These are phyloP conservation scores for Ilex asprella DNA, from an alignment of 257 asterid species.

Conservation along the genomic window DNA sequence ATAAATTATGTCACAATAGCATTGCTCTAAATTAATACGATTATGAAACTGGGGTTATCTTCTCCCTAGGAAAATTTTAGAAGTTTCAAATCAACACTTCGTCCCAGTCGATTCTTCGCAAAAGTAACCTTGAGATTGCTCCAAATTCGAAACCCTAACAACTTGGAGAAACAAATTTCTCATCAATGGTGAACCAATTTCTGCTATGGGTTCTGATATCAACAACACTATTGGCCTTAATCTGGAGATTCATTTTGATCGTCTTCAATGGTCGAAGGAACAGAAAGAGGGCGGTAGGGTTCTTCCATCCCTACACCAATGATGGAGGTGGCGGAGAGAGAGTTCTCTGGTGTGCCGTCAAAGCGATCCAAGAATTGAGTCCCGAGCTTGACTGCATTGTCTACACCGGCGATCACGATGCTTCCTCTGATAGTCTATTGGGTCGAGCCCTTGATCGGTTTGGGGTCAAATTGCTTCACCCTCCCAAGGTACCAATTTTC, in stretches of 20 bases:
- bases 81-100: too few relatives aligned
- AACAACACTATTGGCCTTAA: conserved; percentile 8
- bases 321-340: conserved; percentile 99
- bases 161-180: conserved; percentile 9
- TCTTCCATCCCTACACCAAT: conserved; percentile 90
- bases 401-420: conserved; percentile 85
- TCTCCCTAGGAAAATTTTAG: too few relatives aligned
- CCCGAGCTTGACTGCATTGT: conserved; percentile 72
- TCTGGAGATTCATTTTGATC: conserved; percentile 9
- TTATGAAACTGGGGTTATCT: too few relatives aligned
- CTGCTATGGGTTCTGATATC: conserved; percentile 1
- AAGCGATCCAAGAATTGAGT: conserved; percentile 75
- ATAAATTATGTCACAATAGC: too few relatives aligned
- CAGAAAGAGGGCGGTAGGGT: conserved; percentile 50
- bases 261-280: conserved; percentile 31
- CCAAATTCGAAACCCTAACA: too few relatives aligned
- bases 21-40: too few relatives aligned
- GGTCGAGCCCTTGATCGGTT: conserved; percentile 75
- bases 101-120: too few relatives aligned
- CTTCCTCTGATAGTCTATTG: conserved; percentile 57
- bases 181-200: conserved; percentile 10
- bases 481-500: conserved; percentile 42
- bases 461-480: conserved; percentile 61
- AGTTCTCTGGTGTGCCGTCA: conserved; percentile 95
- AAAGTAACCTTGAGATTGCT: too few relatives aligned